phyloP scores from a whole-genome alignment of 2,329 filamentous ascomycete species.

The Plenodomus lindquistii region DNA sequence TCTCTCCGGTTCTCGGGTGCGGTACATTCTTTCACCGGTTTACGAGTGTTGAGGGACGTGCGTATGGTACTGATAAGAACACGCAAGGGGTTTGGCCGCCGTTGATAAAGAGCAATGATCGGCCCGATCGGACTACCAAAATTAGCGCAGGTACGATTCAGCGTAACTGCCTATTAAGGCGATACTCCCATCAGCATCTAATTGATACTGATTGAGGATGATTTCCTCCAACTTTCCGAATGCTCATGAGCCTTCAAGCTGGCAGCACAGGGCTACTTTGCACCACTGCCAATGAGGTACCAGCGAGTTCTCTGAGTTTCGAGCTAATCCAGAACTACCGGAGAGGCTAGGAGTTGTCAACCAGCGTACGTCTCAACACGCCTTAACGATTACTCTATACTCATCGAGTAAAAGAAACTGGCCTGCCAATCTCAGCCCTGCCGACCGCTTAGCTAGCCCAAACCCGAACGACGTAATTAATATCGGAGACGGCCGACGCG shows the following conservation, averaged over 20 bases:
- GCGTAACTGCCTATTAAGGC: conserved; percentile 19
- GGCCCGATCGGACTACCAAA: conserved; percentile 28
- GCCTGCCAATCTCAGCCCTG: conserved; percentile 13
- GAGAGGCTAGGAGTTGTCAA: conserved; percentile 30
- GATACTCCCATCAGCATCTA: conserved; percentile 5
- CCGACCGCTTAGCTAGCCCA: conserved; percentile 16
- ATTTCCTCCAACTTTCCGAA: background rate
- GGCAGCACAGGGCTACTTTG: too few species aligned
- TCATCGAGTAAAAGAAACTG: conserved; percentile 41
- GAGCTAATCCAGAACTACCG: conserved; percentile 24
- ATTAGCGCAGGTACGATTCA: conserved; percentile 36
- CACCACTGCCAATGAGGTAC: background rate
- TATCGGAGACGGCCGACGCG: conserved; percentile 31
- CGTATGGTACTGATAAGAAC: conserved; percentile 28
- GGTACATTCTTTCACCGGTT: conserved; percentile 1
- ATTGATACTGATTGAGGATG: background rate
- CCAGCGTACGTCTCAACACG: conserved; percentile 30
- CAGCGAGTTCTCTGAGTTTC: background rate
- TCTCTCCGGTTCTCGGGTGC: background rate
- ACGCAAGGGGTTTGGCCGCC: conserved; percentile 14
- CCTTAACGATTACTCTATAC: conserved; percentile 38
- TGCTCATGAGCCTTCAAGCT: background rate
- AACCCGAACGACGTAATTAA: conserved; percentile 8
- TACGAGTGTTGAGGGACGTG: conserved; percentile 9
- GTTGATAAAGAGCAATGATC: conserved; percentile 15